A percentile compares a stretch with the other conserved stretches of the same genome.
Conservation (phyloP, 306 rosid genomes). For the Vigna trinervia region DNA sequence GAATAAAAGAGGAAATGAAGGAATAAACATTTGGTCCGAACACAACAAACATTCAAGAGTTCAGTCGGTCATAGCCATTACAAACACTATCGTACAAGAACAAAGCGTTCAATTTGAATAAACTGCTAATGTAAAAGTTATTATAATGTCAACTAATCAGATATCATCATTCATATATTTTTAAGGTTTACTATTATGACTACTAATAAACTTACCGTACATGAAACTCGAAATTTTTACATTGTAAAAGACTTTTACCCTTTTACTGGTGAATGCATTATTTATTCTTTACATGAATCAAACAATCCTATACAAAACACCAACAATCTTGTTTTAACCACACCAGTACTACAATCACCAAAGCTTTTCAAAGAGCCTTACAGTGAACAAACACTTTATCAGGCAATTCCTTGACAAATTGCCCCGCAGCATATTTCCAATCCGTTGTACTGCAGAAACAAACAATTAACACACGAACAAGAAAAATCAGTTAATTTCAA, state of each 20-base stretch:
- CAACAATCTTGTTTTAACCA: neutral
- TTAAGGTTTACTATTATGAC: neutral
- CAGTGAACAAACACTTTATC: constrained; percentile 91
- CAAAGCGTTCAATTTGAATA: neutral
- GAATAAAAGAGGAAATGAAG: neutral
- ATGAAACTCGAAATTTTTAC: too few species aligned
- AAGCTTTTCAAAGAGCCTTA: constrained; percentile 49
- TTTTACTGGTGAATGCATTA: too few species aligned
- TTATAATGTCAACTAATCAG: neutral
- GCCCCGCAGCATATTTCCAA: constrained; percentile 94
- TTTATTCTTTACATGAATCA: too few species aligned
- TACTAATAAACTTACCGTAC: neutral
- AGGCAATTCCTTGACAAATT: constrained; percentile 75
- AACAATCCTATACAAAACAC: too few species aligned
- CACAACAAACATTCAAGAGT: neutral
- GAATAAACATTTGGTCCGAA: constrained; percentile 3
- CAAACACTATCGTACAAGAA: neutral
- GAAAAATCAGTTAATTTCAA: constrained; percentile 10
- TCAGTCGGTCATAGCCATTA: neutral
- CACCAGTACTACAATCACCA: constrained; percentile 17
- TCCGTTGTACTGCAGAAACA: constrained; percentile 72
- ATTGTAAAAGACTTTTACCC: too few species aligned
- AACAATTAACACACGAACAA: constrained; percentile 30
- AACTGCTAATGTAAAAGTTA: neutral
- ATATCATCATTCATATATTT: neutral